Base-by-base conservation (phyloP, 768 basidiomycete species). In the Boletellus ananiceps region DNA sequence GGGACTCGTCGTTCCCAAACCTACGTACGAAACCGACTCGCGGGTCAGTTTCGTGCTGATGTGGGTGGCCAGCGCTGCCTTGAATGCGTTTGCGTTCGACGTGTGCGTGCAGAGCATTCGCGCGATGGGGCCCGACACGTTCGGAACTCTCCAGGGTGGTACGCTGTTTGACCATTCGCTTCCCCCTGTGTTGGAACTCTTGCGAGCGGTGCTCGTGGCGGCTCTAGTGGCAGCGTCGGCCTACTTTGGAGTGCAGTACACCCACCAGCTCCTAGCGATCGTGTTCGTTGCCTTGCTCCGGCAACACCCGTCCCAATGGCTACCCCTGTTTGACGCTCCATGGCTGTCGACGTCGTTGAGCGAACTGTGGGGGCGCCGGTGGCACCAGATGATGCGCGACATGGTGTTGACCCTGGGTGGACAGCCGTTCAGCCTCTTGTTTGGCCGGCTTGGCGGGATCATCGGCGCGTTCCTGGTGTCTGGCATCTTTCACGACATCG, bases 311-410 rank as follows among this genome's bases (percentile, higher is more conserved):
- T 67, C 68, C 4, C 71, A 80, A 44, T 86, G 83, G 80, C 85
- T 84, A 0, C 84, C 82, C 1, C 47, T 80, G 5, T 86, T 84
- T 64, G 64, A 77, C 46, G 37, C 67, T 5, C 86, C 85, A 3
- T 86, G 79, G 77, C 40, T 58, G 21, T 63, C 80, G 11, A 78
- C 78, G 3, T 84, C 83, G 7, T 58, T 87, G 40, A 68, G 71
- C 35, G 76, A 85, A 7, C 77, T 83, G 39, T 88, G 86, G 86
- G 70, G 76, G 0, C 63, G 55, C 41, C 71, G 80, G 23, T 87
- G 84, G 85, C 86, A 88, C 57, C 83, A 85, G 52, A 47, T 81
- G 14, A 80, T 85, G 61, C 75, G 84, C 2, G 73, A 80, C 40
- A 57, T 69, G n/a, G 80, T 87, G 53, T 60, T 83, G 44, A 61